Conservation (phyloP, 805 yeast species). For the Kodamaea sagamina region DNA sequence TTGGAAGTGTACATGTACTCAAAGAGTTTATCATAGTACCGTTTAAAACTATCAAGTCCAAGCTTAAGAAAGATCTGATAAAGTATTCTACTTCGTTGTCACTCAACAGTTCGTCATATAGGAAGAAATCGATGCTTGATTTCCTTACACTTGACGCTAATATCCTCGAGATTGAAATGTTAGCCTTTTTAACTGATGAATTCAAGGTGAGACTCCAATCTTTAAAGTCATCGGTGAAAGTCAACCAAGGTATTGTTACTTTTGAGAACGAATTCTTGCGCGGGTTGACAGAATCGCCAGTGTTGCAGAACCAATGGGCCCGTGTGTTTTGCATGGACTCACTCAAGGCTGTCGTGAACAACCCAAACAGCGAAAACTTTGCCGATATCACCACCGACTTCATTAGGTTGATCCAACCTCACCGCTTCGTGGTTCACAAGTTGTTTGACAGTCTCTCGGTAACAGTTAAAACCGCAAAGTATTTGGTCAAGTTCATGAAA, state of each 20-base stretch:
- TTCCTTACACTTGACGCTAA: slow-evolving; percentile 12
- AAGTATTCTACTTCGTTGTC: slow-evolving; percentile 11
- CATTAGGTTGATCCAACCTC: slow-evolving; percentile 40
- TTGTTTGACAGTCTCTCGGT: slow-evolving; percentile 42
- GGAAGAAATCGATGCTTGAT: not conserved
- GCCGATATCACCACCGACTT: slow-evolving; percentile 24
- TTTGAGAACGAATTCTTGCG: slow-evolving; percentile 34
- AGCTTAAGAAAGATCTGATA: slow-evolving; percentile 17
- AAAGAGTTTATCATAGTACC: slow-evolving; percentile 35
- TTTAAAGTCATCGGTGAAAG: slow-evolving; percentile 18
- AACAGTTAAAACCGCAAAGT: slow-evolving; percentile 35
- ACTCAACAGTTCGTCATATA: not conserved
- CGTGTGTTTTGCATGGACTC: slow-evolving; percentile 44
- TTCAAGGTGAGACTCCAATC: slow-evolving; percentile 52
- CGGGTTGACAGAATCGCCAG: slow-evolving; percentile 55
- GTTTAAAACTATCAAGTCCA: slow-evolving; percentile 23
- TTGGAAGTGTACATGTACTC: slow-evolving; percentile 37
- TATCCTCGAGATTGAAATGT: slow-evolving; percentile 21
- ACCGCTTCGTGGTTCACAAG: slow-evolving; percentile 37
- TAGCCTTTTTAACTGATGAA: slow-evolving; percentile 47
- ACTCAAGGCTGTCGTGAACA: slow-evolving; percentile 16
- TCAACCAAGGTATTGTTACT: slow-evolving; percentile 11
- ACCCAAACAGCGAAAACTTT: slow-evolving; percentile 9
- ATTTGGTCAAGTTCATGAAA: slow-evolving; percentile 30
- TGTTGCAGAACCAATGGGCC: slow-evolving; percentile 48